Evolutionary conservation across 805 yeast genomes (phyloP).

Genomic region (Suhomyces xylopsoci): DNA sequence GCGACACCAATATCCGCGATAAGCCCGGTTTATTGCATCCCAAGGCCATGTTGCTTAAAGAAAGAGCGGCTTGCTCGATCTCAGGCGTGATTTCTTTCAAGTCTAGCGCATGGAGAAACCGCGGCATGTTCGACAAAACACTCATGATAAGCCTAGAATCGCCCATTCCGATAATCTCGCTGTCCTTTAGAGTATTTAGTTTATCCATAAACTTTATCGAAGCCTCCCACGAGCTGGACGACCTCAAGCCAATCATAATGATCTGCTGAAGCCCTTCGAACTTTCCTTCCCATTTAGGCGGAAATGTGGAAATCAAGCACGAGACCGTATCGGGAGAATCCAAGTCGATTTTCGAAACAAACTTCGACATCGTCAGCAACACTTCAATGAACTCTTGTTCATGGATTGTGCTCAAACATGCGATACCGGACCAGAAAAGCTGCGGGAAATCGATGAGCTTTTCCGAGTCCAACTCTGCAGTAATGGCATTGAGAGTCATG

Average conservation of each 20-base stretch:
- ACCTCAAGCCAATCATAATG: constrained; percentile 78
- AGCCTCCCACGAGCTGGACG: constrained; percentile 75
- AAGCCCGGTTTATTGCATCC: constrained; percentile 53
- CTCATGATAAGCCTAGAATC: constrained; percentile 69
- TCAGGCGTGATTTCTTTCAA: constrained; percentile 46
- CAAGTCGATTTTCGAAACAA: constrained; percentile 81
- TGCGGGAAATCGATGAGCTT: constrained; percentile 83
- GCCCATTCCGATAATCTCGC: constrained; percentile 74
- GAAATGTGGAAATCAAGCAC: constrained; percentile 81
- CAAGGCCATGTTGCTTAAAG: constrained; percentile 59
- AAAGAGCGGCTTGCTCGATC: constrained; percentile 38
- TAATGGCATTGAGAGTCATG: constrained; percentile 91
- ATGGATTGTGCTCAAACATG: constrained; percentile 83
- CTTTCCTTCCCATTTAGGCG: constrained; percentile 92
- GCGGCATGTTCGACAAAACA: constrained; percentile 73
- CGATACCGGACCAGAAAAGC: constrained; percentile 92
- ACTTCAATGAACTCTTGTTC: constrained; percentile 92
- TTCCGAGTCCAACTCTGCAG: constrained; percentile 77
- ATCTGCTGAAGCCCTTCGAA: constrained; percentile 85
- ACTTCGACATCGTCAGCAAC: constrained; percentile 74
- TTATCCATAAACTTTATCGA: constrained; percentile 72
- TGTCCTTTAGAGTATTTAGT: constrained; percentile 61
- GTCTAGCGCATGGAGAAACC: constrained; percentile 80
- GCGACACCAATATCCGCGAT: constrained; percentile 70
- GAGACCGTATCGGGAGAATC: constrained; percentile 83